A percentile compares a stretch with the other conserved stretches of the same genome.
Conservation (phyloP, 768 basidiomycete genomes). For the Mycena crocata region DNA sequence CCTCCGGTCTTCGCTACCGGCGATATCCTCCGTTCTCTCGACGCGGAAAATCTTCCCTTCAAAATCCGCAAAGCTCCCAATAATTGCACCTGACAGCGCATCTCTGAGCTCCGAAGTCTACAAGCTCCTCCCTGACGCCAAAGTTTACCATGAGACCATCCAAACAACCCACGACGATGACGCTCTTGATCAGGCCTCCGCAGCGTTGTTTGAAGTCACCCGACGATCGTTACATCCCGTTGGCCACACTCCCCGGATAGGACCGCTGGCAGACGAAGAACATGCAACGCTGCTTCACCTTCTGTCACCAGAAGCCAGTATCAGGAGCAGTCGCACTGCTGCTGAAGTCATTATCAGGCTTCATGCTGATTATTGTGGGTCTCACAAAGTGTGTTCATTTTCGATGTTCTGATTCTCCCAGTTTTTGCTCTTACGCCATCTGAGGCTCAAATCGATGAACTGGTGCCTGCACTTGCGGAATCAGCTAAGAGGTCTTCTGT, state of each 20-base stretch:
- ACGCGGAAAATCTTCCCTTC: neutral
- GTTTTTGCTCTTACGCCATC: neutral
- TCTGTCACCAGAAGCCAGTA: neutral
- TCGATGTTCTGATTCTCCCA: neutral
- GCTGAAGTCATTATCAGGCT: neutral
- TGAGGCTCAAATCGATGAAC: neutral
- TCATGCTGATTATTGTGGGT: neutral
- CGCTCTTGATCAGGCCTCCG: constrained; percentile 17
- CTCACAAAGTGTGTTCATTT: neutral
- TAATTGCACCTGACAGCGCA: neutral
- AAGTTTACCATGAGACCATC: constrained; percentile 18
- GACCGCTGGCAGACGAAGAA: neutral
- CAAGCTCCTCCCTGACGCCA: neutral
- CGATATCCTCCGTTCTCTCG: neutral
- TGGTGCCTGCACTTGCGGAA: neutral
- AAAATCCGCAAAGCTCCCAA: neutral
- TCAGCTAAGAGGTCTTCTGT: neutral
- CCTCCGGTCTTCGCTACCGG: neutral
- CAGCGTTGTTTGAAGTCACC: constrained; percentile 10
- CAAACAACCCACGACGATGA: constrained; percentile 24
- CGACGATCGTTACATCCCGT: neutral
- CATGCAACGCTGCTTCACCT: neutral
- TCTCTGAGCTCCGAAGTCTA: neutral
- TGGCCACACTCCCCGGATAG: neutral
- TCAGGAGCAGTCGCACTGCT: neutral